These are phyloP conservation scores for Lineolata rhizophorae DNA, from an alignment of 495 filamentous ascomycete genomes.

Conservation along the genomic window DNA sequence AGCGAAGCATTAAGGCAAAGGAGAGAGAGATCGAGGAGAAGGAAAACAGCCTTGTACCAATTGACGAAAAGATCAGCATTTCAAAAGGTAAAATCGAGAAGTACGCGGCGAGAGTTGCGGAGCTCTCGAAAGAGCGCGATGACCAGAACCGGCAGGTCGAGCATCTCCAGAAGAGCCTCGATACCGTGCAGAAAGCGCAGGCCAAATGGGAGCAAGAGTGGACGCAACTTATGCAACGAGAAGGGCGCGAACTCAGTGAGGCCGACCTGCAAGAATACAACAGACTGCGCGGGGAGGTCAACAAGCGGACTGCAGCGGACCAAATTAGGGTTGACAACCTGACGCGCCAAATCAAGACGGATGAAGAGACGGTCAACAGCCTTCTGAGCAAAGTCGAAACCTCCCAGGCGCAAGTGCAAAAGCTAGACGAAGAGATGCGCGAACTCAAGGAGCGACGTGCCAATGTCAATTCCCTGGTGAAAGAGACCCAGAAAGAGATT, in stretches of 20 bases:
- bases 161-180: slow-evolving; percentile 56
- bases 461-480: slow-evolving; percentile 32
- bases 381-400: slow-evolving; percentile 68
- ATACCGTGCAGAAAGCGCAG: slow-evolving; percentile 73
- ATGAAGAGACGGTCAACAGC: slow-evolving; percentile 70
- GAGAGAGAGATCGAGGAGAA: slow-evolving; percentile 77
- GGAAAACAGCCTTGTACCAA: slow-evolving; percentile 65
- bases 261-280: slow-evolving; percentile 81
- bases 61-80: slow-evolving; percentile 82
- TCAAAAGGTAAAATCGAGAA: slow-evolving; percentile 46
- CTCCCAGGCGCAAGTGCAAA: slow-evolving; percentile 47
- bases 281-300: slow-evolving; percentile 64
- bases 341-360: slow-evolving; percentile 64
- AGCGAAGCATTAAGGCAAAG: slow-evolving; percentile 61
- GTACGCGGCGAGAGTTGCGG: slow-evolving; percentile 39
- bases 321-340: slow-evolving; percentile 70
- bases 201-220: slow-evolving; percentile 75
- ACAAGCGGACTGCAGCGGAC: slow-evolving; percentile 58
- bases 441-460: slow-evolving; percentile 45
- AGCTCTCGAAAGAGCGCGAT: slow-evolving; percentile 55
- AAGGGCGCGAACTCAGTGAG: slow-evolving; percentile 68
- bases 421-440: slow-evolving; percentile 47
- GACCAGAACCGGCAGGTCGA: slow-evolving; percentile 39
- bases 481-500: slow-evolving; percentile 51
- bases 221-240: slow-evolving; percentile 57